Base-by-base conservation (phyloP, 2,329 filamentous ascomycete species). In the Colletotrichum sp. region DNA sequence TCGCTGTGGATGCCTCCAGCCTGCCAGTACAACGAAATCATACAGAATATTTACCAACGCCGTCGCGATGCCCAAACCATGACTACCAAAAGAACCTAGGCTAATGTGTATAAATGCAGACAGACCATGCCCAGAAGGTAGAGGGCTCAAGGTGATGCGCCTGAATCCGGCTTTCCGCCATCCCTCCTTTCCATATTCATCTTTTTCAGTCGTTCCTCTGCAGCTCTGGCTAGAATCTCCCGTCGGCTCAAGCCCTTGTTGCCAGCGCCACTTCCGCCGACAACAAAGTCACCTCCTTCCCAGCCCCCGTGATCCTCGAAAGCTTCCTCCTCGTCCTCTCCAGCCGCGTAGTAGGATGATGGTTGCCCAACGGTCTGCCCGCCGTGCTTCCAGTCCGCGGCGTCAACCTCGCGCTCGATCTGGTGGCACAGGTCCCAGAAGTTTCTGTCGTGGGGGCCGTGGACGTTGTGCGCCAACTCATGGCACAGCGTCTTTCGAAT, bases 401-500 rank as follows among this genome's bases (percentile, higher is more conserved):
- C 86, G 71, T 93, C 93, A 5, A 98, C 96, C 86, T 98, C 96
- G 65, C 89, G 88, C 86, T 98, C 96, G 79, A 98, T 97, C 86
- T 93, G 89, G 78, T 92, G 92, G 77, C 94, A 98, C 78, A 99
- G 83, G 67, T 95, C 90, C 96, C 97, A 98, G 80, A 99, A 99
- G 61, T 94, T 86, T 21, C 91, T 87, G 83, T 98, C 95, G 82
- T 99, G 97, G 0, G 93, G 91, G 0, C 93, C 88, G 84, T 93
- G 93, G 12, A 98, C 94, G 79, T 98, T 98, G 83, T 99, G 97
- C 77, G 96, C 93, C 21, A 99, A 87, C 86, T 99, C 97, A 84
- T 99, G 97, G 81, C 96, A 98, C 15, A 99, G 87, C 59, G 97
- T 98, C 78, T 94, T 94, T 66, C 97, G 90, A 63, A 99, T 97